Evolutionary conservation across 2,329 filamentous ascomycete species (phyloP).

Genomic region (Purpureocillium takamizusanense): DNA sequence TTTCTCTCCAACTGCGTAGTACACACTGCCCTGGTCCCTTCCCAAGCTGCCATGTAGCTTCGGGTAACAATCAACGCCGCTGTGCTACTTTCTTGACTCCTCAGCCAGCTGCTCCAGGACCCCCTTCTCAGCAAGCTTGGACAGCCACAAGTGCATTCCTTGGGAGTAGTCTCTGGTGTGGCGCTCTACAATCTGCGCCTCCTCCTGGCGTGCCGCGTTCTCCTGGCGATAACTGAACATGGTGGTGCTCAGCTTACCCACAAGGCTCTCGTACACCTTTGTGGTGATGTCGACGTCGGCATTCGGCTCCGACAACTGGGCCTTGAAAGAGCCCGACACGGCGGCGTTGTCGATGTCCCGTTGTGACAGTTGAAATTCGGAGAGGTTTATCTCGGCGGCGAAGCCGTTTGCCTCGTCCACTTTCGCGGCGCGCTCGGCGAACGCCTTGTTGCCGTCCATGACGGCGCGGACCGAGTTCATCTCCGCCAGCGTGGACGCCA

Average conservation of each 20-base stretch:
- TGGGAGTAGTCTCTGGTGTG: slow-evolving; percentile 61
- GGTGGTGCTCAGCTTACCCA: slow-evolving; percentile 29
- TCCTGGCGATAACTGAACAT: slow-evolving; percentile 41
- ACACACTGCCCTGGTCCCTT: neutral
- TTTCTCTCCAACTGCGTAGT: no score
- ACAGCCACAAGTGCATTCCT: slow-evolving; percentile 60
- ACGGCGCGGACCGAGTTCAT: slow-evolving; percentile 27
- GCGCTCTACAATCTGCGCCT: slow-evolving; percentile 42
- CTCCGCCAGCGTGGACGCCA: slow-evolving; percentile 32
- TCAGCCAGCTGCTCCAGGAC: slow-evolving; percentile 38
- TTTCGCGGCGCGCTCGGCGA: slow-evolving; percentile 12
- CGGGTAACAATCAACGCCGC: neutral
- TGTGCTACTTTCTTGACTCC: slow-evolving; percentile 9
- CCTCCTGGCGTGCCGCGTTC: slow-evolving; percentile 31
- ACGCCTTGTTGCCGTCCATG: slow-evolving; percentile 11
- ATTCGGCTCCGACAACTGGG: slow-evolving; percentile 6
- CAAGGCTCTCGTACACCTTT: slow-evolving; percentile 28
- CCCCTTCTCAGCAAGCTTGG: slow-evolving; percentile 58
- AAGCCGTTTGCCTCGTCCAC: slow-evolving; percentile 13
- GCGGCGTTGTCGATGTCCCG: slow-evolving; percentile 13
- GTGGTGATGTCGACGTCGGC: slow-evolving; percentile 17
- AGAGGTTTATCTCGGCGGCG: slow-evolving; percentile 14
- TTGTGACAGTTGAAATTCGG: slow-evolving; percentile 19
- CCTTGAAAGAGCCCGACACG: slow-evolving; percentile 8
- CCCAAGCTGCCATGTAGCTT: no score